Evolutionary conservation across 2,329 filamentous ascomycete species (phyloP).

Genomic region (Didymella exigua): DNA sequence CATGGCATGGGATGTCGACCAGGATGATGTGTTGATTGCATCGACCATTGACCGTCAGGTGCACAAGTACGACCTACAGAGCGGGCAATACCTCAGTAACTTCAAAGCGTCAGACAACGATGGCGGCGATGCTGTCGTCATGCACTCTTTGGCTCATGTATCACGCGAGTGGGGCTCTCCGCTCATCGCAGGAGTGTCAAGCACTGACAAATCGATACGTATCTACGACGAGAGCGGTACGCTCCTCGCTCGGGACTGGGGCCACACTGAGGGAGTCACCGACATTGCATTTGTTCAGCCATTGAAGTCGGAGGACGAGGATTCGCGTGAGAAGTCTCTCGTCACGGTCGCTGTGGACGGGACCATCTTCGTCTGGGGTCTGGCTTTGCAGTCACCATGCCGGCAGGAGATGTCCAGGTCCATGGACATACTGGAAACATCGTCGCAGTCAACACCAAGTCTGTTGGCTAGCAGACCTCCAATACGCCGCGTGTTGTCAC

Average conservation of each 20-base stretch:
- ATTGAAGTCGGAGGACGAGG: slow-evolving; percentile 51
- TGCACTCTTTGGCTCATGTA: slow-evolving; percentile 75
- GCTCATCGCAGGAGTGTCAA: slow-evolving; percentile 84
- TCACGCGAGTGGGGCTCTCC: slow-evolving; percentile 63
- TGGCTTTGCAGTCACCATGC: slow-evolving; percentile 36
- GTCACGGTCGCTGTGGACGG: slow-evolving; percentile 58
- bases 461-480: slow-evolving; percentile 64
- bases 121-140: slow-evolving; percentile 77
- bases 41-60: slow-evolving; percentile 68
- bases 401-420: slow-evolving; percentile 45
- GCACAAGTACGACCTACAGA: slow-evolving; percentile 65
- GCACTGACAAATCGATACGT: slow-evolving; percentile 93
- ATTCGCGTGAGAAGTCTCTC: slow-evolving; percentile 55
- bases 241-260: slow-evolving; percentile 88
- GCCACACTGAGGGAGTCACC: slow-evolving; percentile 92
- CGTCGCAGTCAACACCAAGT: slow-evolving; percentile 41
- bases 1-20: slow-evolving; percentile 73
- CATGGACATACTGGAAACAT: slow-evolving; percentile 44
- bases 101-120: slow-evolving; percentile 87
- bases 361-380: slow-evolving; percentile 57
- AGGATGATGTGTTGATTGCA: slow-evolving; percentile 60
- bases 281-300: slow-evolving; percentile 68
- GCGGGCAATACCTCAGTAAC: slow-evolving; percentile 69
- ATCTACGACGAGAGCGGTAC: slow-evolving; percentile 82
- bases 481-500: slow-evolving; percentile 82